Base-by-base conservation (phyloP, 129 eudicot species). In the Tagetes patula region DNA sequence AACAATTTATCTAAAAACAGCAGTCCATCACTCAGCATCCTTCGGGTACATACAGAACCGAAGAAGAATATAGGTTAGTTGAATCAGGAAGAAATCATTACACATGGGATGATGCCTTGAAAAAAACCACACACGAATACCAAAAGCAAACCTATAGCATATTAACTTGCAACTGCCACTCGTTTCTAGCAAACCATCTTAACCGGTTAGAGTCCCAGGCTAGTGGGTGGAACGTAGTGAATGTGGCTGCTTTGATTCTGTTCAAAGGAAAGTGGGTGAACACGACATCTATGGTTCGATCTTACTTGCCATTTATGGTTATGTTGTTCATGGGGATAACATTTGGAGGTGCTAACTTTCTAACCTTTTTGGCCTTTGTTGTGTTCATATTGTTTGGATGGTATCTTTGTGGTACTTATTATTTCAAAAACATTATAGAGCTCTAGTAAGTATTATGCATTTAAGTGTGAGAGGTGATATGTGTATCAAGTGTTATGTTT, bases 101-200 rank as follows among this genome's bases (percentile, higher is more conserved):
- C n/a, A 83, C 86, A 2, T 92, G 97, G 97, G 94, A 92, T 50
- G 87, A 77, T 58, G 82, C 91, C 33, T 71, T 92, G 43, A 81
- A 74, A 60, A 86, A 83, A 66, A 83, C 93, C 79, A 89, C 91
- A 14, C 87, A 81, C 48, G 97, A 92, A 80, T 92, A 81, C 78
- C 97, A 92, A 71, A 86, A 92, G 81, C 91, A 78, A 38, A 75
- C 85, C 12, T 92, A 92, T 83, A 92, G 84, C 79, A 47, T 92
- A 10, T 67, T 92, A 20, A 86, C 97, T 38, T 92, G 97, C 86
- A 92, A 92, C 68, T 92, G 97, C 78, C 96, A 92, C 86, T 92
- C 97, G 30, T 89, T 89, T 78, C 96, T 85, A 9, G 93, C 97
- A 58, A 92, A 92, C 81, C 85, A 88, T 76, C 83, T 92, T 41